Conservation (phyloP, 2,329 filamentous ascomycete species). For the Metarhizium sp. region DNA sequence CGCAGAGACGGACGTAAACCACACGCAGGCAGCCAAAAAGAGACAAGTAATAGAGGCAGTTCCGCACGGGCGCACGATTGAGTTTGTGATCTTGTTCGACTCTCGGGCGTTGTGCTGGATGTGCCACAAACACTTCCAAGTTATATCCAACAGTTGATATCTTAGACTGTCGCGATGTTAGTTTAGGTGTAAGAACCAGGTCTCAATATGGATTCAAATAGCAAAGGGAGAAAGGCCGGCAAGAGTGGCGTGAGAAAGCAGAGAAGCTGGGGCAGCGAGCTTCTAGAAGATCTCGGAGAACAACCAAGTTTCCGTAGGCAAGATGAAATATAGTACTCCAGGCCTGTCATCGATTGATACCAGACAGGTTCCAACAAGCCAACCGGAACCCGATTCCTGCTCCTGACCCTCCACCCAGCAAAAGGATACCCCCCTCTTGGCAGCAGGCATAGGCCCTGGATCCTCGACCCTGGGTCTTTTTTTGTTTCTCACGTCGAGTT, state of each 20-base stretch:
- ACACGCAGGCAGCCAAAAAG: not conserved
- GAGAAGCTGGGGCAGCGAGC: conserved; percentile 8
- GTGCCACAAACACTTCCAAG: conserved; percentile 4
- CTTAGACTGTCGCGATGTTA: not conserved
- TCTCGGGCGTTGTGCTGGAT: not conserved
- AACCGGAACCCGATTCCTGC: not conserved
- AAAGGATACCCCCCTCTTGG: conserved; percentile 1
- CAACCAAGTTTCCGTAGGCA: conserved; percentile 5
- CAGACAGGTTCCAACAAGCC: not conserved
- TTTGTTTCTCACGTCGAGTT: not conserved
- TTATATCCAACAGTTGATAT: not conserved
- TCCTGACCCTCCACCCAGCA: conserved; percentile 3
- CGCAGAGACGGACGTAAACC: not conserved
- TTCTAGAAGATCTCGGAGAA: conserved; percentile 24
- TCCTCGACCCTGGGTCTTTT: not conserved
- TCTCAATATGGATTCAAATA: not conserved
- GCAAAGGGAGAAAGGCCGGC: conserved; percentile 1
- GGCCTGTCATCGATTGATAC: not conserved
- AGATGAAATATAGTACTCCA: not conserved
- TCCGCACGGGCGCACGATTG: conserved; percentile 2
- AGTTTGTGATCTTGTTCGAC: conserved; percentile 1
- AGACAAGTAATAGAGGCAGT: not conserved
- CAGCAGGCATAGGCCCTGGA: not conserved
- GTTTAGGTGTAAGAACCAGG: not conserved
- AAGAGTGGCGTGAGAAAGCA: conserved; percentile 7